Evolutionary conservation across 192 early-diverging fungal species (phyloP), one percentile per base, ranked within the genome.

Genomic region (Ambispora gerdemannii): DNA sequence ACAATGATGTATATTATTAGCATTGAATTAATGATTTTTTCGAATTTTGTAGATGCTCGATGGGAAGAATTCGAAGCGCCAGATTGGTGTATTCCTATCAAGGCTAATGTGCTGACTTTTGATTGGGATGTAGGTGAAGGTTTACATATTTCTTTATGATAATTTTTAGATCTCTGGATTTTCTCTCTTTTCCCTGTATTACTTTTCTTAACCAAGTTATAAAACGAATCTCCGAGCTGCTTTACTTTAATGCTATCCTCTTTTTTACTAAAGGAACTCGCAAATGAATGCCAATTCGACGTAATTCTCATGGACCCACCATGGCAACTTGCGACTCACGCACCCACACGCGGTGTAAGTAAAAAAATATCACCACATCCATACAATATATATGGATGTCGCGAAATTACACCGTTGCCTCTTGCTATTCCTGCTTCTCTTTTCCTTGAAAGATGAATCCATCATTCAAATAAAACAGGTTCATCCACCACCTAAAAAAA

Each of bases 241-340:
- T 24, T 25, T 25, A 31, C 36, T 22, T 34, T 25, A 11, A 11
- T 34, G 38, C 59, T 72, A 17, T 67, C n/a, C n/a, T n/a, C n/a
- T n/a, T n/a, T n/a, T n/a, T n/a, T 53, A n/a, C 32, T 50, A 28
- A 69, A 91, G 85, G 81, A 75, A 70, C 82, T 97, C 28, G 92
- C 91, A 4, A 66, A 69, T 32, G 90, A 86, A 32, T 90, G 89
- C 72, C 95, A 96, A 77, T 98, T 98, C 67, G 94, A 96, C 75
- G 92, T 92, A 35, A 93, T 98, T 65, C 71, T 92, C 50, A 94
- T 95, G 84, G 95, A 98, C 81, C 95, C 95, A 53, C 94, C 95
- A 76, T 98, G 95, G 95, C 95, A 96, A 82, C 86, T 98, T 17
- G 93, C 95, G 27, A 92, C 93, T 15, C 88, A 95, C 73, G 91